Conservation (phyloP, 345 rosid species). For the Gynandropsis gynandra region DNA sequence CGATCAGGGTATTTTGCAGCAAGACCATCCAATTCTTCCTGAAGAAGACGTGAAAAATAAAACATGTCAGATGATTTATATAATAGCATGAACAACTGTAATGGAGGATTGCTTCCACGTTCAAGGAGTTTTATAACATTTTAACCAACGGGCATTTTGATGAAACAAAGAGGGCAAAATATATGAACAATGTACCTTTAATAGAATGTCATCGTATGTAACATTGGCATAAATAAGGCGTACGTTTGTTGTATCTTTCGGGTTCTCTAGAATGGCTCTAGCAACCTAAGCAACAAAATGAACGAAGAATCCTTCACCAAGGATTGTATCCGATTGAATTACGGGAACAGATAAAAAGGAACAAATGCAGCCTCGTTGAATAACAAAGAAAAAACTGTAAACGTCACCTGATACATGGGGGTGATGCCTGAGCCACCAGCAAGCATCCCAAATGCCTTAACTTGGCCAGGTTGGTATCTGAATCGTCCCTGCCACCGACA, state of each 20-base stretch:
- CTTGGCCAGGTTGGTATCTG: slow-evolving; percentile 76
- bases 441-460: slow-evolving; percentile 93
- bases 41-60: slow-evolving; percentile 14
- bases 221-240: slow-evolving; percentile 93
- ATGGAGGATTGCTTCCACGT: too few relatives aligned
- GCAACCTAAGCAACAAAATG: slow-evolving; percentile 44
- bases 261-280: slow-evolving; percentile 86
- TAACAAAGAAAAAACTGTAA: not conserved
- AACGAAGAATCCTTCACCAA: too few relatives aligned
- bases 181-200: slow-evolving; percentile 44
- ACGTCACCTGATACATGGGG: slow-evolving; percentile 91
- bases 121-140: too few relatives aligned
- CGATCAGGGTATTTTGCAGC: slow-evolving; percentile 52
- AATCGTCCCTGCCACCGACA: slow-evolving; percentile 71
- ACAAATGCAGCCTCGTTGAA: not conserved
- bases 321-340: too few relatives aligned
- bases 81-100: too few relatives aligned
- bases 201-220: slow-evolving; percentile 78
- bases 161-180: too few relatives aligned
- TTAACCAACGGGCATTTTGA: not conserved
- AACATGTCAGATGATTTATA: too few relatives aligned
- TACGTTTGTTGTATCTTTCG: slow-evolving; percentile 69
- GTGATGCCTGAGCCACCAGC: slow-evolving; percentile 99
- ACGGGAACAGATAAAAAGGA: not conserved
- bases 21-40: slow-evolving; percentile 87